Evolutionary conservation across 306 rosid species (phyloP).

Genomic region (Lathyrus oleraceus): DNA sequence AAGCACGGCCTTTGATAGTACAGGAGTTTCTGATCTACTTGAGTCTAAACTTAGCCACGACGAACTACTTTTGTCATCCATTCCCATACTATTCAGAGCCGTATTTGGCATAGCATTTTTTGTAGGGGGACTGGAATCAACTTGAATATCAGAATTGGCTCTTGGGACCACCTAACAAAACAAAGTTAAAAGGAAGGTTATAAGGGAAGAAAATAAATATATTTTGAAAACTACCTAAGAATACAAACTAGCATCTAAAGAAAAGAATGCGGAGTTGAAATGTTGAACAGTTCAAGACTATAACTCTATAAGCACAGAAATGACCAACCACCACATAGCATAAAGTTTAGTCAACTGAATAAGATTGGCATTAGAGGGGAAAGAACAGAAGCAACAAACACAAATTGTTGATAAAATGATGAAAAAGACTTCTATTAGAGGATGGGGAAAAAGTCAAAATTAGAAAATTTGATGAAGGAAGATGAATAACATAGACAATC

Average conservation of each 20-base stretch:
- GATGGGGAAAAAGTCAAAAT: conserved; percentile 7
- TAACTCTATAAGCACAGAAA: conserved; percentile 3
- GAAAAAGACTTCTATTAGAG: not conserved
- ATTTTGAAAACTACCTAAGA: not conserved
- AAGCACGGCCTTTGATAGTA: conserved; percentile 24
- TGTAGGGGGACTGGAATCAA: conserved; percentile 36
- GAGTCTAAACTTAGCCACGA: conserved; percentile 79
- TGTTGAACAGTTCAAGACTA: conserved; percentile 15
- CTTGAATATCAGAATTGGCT: conserved; percentile 39
- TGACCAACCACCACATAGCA: conserved; percentile 23
- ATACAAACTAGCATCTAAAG: conserved; percentile 22
- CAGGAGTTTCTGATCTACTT: conserved; percentile 42
- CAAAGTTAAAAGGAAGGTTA: conserved; percentile 18
- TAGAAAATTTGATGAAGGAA: conserved; percentile 4
- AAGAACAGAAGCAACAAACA: conserved; percentile 16
- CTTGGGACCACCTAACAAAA: conserved; percentile 52
- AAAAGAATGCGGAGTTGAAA: conserved; percentile 13
- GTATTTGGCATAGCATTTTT: conserved; percentile 44
- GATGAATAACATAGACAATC: conserved; percentile 5
- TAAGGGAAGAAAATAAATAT: not conserved
- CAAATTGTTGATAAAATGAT: conserved; percentile 7
- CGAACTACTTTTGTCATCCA: conserved; percentile 50
- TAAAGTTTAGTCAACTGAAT: conserved; percentile 1
- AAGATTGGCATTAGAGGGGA: not conserved
- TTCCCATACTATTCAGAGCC: conserved; percentile 46